Conservation (phyloP, 306 rosid species). For the Casuarina cunninghamiana region DNA sequence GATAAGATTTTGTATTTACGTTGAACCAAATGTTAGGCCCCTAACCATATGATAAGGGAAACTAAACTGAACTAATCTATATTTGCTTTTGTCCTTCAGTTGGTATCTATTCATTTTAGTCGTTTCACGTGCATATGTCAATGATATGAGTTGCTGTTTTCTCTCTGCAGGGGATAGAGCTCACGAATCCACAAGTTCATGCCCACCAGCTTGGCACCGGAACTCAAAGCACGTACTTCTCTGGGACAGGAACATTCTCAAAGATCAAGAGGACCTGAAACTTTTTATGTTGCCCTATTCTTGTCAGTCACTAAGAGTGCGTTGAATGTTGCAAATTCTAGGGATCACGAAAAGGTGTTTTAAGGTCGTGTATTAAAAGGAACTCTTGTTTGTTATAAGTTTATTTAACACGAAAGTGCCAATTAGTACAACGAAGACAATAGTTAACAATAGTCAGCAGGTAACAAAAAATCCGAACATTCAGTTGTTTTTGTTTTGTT, state of each 20-base stretch:
- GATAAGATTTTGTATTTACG: too few species aligned
- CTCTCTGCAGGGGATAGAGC: constrained; percentile 80
- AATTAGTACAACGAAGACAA: not conserved
- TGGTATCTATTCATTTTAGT: not conserved
- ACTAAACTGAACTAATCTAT: not conserved
- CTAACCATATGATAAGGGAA: not conserved
- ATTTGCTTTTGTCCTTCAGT: not conserved
- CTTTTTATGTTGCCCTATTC: not conserved
- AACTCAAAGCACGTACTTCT: constrained; percentile 92
- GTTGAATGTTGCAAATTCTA: not conserved
- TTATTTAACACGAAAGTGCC: not conserved
- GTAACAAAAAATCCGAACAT: not conserved
- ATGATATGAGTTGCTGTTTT: not conserved
- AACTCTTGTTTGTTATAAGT: not conserved
- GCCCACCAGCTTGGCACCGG: constrained; percentile 94
- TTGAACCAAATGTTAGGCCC: too few species aligned
- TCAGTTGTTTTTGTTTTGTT: too few species aligned
- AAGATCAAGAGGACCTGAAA: constrained; percentile 77
- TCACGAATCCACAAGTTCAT: constrained; percentile 93
- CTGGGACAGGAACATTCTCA: constrained; percentile 93
- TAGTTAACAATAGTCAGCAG: not conserved
- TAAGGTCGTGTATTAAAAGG: not conserved
- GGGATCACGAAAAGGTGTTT: not conserved
- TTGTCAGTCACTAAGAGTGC: not conserved
- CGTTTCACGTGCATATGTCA: too few species aligned